phyloP scores from a whole-genome alignment of 176 grass and related monocot species.

The Hordeum vulgare region DNA sequence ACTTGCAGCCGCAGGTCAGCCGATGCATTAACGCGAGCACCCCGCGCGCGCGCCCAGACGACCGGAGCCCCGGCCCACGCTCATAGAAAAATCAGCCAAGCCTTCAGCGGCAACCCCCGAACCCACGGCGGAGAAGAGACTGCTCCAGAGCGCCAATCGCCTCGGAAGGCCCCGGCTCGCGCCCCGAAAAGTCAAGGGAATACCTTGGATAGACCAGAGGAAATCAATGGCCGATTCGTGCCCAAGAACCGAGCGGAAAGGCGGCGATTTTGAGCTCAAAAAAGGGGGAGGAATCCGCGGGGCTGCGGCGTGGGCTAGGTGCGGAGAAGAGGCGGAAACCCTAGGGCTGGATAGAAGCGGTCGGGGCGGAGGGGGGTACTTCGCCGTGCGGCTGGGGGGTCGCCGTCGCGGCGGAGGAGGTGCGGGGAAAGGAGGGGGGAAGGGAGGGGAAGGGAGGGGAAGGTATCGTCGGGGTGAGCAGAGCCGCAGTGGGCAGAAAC shows the following conservation, averaged over 20 bases:
- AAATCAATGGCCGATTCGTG: neutral
- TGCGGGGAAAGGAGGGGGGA: neutral
- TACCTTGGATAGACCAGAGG: neutral
- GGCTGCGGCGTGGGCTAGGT: neutral
- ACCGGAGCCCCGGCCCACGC: neutral
- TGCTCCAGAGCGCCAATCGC: neutral
- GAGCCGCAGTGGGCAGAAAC: constrained; percentile 28
- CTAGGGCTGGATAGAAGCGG: constrained; percentile 1
- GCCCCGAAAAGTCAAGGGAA: neutral
- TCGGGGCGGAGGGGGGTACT: neutral
- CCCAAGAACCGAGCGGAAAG: neutral
- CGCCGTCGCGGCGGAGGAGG: constrained; percentile 19
- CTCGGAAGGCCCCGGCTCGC: neutral
- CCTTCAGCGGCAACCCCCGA: neutral
- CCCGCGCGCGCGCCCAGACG: neutral
- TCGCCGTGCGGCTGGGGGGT: constrained; percentile 13
- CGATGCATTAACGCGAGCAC: constrained; percentile 37
- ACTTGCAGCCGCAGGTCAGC: constrained; percentile 38
- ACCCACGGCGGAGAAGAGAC: neutral
- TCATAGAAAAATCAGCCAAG: neutral
- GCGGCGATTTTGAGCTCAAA: neutral
- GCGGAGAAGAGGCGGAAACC: neutral
- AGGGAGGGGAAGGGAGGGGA: neutral
- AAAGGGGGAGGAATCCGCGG: neutral
- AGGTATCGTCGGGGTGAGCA: constrained; percentile 27